Evolutionary conservation across 83 land plant species (phyloP).

Genomic region (Picea abies): DNA sequence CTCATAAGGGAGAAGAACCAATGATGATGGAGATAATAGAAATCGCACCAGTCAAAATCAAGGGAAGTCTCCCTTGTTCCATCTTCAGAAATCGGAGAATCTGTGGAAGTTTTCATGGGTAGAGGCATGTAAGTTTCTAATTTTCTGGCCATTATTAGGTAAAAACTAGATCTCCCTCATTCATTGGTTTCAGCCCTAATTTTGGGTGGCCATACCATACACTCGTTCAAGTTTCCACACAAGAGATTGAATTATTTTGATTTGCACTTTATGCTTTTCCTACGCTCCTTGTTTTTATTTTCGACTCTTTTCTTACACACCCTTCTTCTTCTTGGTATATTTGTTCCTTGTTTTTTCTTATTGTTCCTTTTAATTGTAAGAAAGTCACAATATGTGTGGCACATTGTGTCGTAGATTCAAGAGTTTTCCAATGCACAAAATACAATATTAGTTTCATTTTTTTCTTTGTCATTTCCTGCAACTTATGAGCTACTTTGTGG

Average conservation of each 20-base stretch:
- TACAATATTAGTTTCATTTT: too few relatives aligned
- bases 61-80: background rate
- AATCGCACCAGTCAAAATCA: background rate
- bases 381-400: too few relatives aligned
- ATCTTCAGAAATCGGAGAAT: background rate
- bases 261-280: slow-evolving; percentile 1
- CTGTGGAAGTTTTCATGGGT: slow-evolving; percentile 39
- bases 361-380: too few relatives aligned
- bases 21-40: too few relatives aligned
- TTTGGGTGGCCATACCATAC: slow-evolving; percentile 29
- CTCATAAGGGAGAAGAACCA: background rate
- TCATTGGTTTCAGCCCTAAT: slow-evolving; percentile 44
- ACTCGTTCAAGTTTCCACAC: background rate
- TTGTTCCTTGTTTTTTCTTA: too few relatives aligned
- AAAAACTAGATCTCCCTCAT: slow-evolving; percentile 41
- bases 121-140: slow-evolving; percentile 32
- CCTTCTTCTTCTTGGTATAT: too few relatives aligned
- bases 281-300: too few relatives aligned
- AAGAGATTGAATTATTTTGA: slow-evolving; percentile 6
- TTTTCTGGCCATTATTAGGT: slow-evolving; percentile 39
- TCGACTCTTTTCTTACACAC: too few relatives aligned
- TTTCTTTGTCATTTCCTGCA: too few relatives aligned
- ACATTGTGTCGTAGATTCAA: too few relatives aligned
- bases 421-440: too few relatives aligned
- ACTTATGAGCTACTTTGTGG: too few relatives aligned